Evolutionary conservation across 805 yeast genomes (phyloP).

Genomic region (Metschnikowia cerradonensis): DNA sequence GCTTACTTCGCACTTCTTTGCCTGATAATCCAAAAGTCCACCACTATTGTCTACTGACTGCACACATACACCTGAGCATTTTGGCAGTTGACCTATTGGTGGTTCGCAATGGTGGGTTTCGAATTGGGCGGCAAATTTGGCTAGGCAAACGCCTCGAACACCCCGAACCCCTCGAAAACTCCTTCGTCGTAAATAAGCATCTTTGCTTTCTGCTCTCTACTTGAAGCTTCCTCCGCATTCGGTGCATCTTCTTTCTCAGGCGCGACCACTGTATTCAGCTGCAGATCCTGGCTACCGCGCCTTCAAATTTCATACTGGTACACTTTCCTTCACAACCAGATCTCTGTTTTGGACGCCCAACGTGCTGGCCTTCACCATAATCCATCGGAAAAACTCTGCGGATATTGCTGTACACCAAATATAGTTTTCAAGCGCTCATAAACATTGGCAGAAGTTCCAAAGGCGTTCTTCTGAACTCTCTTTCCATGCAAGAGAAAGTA

Average conservation of each 20-base stretch:
- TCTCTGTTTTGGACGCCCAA: not conserved
- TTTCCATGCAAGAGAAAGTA: not conserved
- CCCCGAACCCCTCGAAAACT: too few species aligned
- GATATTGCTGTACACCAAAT: not conserved
- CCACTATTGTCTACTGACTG: not conserved
- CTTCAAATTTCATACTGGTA: not conserved
- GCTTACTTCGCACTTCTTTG: not conserved
- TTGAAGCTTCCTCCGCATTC: not conserved
- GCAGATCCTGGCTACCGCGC: slow-evolving; percentile 4
- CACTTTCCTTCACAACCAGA: not conserved
- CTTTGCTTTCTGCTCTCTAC: not conserved
- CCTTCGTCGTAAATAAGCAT: not conserved
- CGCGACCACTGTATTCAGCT: slow-evolving; percentile 1
- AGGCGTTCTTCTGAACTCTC: not conserved
- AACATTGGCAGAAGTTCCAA: not conserved
- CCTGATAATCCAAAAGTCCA: not conserved
- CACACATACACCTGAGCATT: not conserved
- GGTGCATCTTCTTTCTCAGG: not conserved
- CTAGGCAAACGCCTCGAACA: too few species aligned
- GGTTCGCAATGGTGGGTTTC: too few species aligned
- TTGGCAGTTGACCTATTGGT: not conserved
- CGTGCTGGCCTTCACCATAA: not conserved
- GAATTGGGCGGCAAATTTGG: too few species aligned
- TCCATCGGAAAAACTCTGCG: not conserved
- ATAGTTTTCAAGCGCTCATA: not conserved